Evolutionary conservation across 768 basidiomycete genomes (phyloP), one percentile per base, ranked within the genome.

Genomic region (Hericium erinaceus): DNA sequence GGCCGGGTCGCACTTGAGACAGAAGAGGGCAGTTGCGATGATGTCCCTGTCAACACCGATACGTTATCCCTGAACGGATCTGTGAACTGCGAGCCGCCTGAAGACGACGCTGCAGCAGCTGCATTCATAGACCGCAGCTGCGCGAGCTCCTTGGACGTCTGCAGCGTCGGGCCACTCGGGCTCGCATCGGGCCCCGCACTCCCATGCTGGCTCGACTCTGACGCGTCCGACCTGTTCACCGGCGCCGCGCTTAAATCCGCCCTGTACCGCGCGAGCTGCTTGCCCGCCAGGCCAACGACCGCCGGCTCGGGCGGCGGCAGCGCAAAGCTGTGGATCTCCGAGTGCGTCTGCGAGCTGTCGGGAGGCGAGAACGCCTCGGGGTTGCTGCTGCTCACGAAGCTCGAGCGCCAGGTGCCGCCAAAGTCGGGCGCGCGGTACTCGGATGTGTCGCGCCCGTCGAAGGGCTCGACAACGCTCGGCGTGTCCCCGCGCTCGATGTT

Each of bases 221-320:
- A 20, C 26, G 52, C 37, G 4, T 13, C 49, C 44, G 44, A n/a
- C n/a, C 44, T n/a, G 44, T 46, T 46, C 13, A 46, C 44, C 1
- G 44, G 44, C 18, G 44, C 8, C 16, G 44, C 44, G 44, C 20
- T 46, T 2, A n/a, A n/a, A 15, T 57, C 58, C 12, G 24, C 11
- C 18, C 55, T 52, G 10, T 56, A 18, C 20, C 40, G 55, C 24
- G 58, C 58, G 12, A 59, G 52, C 52, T 61, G 41, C 44, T 60
- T 61, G 46, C 33, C 11, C 1, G 58, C 48, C 33, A 61, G 38
- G 38, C 58, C 58, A 7, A 26, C 6, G 1, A 50, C 50, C 18
- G 48, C 20, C 3, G 60, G 44, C 37, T 13, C 4, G 15, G 39
- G 57, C 12, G 16, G 12, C 4, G 26, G 46, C 5, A 46, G 46